Evolutionary conservation across 2,329 filamentous ascomycete species (phyloP).

Genomic region (Leptographium lundbergii): DNA sequence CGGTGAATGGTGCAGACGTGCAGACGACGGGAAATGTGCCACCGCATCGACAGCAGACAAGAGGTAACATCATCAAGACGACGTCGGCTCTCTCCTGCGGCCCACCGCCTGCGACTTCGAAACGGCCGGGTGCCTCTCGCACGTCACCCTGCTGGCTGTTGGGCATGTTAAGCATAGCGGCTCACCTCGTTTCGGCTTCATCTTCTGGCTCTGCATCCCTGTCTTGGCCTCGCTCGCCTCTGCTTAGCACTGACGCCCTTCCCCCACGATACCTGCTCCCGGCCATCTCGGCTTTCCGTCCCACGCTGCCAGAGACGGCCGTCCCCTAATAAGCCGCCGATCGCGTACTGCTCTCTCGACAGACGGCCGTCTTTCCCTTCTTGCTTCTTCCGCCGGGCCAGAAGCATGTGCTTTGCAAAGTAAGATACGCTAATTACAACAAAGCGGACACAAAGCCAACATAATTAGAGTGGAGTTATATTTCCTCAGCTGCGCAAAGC

Average conservation of each 20-base stretch:
- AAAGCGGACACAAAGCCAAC: neutral
- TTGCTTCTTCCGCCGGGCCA: neutral
- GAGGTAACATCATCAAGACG: neutral
- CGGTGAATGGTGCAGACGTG: neutral
- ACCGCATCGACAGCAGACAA: neutral
- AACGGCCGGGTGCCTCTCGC: neutral
- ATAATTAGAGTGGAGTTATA: neutral
- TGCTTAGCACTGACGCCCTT: neutral
- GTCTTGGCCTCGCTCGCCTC: neutral
- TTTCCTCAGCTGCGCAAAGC: constrained; percentile 1
- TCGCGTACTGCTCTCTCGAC: neutral
- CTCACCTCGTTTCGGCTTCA: neutral
- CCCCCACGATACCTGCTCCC: neutral
- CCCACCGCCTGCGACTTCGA: neutral
- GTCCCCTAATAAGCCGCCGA: neutral
- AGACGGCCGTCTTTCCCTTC: neutral
- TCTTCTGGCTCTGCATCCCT: neutral
- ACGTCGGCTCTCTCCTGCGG: neutral
- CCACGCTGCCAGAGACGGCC: neutral
- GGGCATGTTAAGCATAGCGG: neutral
- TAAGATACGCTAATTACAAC: constrained; percentile 1
- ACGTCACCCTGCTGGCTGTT: neutral
- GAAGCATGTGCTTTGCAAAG: neutral
- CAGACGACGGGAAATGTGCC: neutral
- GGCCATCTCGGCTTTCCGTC: neutral